Base-by-base conservation (phyloP, 176 grass and related monocot species). In the Musa beccarii region DNA sequence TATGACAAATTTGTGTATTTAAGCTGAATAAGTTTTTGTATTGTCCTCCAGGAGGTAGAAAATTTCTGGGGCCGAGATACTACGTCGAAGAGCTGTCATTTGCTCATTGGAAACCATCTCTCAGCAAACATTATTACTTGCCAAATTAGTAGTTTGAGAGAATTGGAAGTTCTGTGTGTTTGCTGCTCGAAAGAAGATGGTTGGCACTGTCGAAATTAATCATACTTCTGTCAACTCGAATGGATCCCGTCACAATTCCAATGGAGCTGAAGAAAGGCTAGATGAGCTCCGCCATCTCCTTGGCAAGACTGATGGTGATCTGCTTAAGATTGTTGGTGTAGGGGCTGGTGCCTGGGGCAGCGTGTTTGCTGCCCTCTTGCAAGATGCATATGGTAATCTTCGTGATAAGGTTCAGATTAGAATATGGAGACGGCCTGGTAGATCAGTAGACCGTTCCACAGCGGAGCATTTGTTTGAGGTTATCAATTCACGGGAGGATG, bases 291-390 rank as follows among this genome's bases (percentile, higher is more conserved):
- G 95, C 10, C 78, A 69, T 59, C 83, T 88, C 71, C 83, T 99
- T 11, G 86, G 95, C 53, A 99, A 99, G 82, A 84, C 90, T 1
- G 88, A 99, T 9, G 88, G 84, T 10, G 95, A 92, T 81, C 16
- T 99, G 76, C 87, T 99, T 56, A 99, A 94, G 88, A 99, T 99
- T 83, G 95, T 99, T 10, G 81, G 95, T 66, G 87, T 99, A 24
- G 95, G 95, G 9, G 88, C 95, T 11, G 95, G 95, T 6, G 95
- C 95, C 26, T 99, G 95, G 90, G 95, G 95, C 61, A 99, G 90
- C 50, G 95, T 94, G 50, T 94, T 99, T 50, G 90, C 95, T 2
- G 95, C 95, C 1, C 89, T 99, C 5, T 67, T 99, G 76, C 95
- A 99, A 74, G 95, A 94, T 63, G 95, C 90, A 21, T 94, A 99